Conservation (phyloP, 495 filamentous ascomycete species). For the Thermothielavioides terrestris region DNA sequence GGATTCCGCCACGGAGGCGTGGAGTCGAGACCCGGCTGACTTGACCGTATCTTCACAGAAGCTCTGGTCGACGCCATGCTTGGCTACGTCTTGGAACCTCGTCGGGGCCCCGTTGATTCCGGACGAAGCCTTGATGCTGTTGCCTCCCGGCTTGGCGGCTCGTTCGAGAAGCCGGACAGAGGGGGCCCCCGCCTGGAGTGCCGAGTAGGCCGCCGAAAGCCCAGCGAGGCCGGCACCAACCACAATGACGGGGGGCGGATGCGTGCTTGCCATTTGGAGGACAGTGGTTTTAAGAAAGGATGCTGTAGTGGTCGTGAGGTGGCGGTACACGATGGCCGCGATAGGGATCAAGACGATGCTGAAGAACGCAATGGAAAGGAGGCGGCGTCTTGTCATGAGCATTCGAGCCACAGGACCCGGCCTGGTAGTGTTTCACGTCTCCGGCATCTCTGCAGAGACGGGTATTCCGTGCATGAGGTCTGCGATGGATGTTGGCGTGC, state of each 20-base stretch:
- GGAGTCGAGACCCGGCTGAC: slow-evolving; percentile 34
- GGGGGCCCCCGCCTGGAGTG: slow-evolving; percentile 34
- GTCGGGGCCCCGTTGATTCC: slow-evolving; percentile 54
- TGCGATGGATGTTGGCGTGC: background rate
- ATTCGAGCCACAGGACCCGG: background rate
- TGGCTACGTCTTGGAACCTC: slow-evolving; percentile 35
- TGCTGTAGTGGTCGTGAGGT: background rate
- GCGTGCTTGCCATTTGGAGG: background rate
- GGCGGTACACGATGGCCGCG: slow-evolving; percentile 11
- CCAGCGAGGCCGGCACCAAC: slow-evolving; percentile 47
- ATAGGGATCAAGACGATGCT: slow-evolving; percentile 13
- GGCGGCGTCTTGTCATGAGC: slow-evolving; percentile 11
- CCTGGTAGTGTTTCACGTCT: background rate
- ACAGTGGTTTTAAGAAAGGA: background rate
- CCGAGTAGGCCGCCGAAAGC: slow-evolving; percentile 40
- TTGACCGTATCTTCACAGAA: slow-evolving; percentile 48
- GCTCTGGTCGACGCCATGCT: slow-evolving; percentile 20
- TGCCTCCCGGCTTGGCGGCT: slow-evolving; percentile 48
- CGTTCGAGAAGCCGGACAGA: slow-evolving; percentile 46
- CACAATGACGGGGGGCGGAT: slow-evolving; percentile 31
- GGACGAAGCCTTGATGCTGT: slow-evolving; percentile 54
- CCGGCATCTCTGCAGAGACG: background rate
- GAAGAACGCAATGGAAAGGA: slow-evolving; percentile 5
- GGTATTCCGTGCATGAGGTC: background rate
- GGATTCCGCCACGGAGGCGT: slow-evolving; percentile 4